These are phyloP conservation scores for Ceratocystis destructans DNA, from an alignment of 2,329 filamentous ascomycete species.

Conservation along the genomic window DNA sequence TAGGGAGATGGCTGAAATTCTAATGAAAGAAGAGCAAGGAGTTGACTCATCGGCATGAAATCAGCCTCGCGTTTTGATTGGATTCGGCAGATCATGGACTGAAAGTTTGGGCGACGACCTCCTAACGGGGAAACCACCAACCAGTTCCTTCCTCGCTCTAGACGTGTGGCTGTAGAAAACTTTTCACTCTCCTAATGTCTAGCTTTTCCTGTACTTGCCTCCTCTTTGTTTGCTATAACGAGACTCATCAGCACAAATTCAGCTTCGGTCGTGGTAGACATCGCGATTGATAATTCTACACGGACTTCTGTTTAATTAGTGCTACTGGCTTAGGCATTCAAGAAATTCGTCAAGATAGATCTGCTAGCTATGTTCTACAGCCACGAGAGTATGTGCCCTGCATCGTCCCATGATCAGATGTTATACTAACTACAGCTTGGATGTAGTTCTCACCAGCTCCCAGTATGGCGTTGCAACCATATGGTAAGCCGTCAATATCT, in stretches of 20 bases:
- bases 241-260: neutral
- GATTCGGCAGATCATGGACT: neutral
- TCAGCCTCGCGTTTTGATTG: neutral
- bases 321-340: neutral
- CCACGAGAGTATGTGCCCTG: conserved; percentile 61
- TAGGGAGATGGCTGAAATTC: conserved; percentile 44
- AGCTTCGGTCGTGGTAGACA: neutral
- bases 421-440: conserved; percentile 22
- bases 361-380: conserved; percentile 70
- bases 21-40: conserved; percentile 17
- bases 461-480: conserved; percentile 90
- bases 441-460: conserved; percentile 60
- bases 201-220: too few species aligned
- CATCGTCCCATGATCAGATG: neutral
- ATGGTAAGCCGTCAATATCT: conserved; percentile 47
- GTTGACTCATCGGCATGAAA: neutral
- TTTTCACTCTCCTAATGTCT: neutral
- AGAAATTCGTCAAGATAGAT: neutral
- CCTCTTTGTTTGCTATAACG: neutral
- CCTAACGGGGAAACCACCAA: neutral
- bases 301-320: neutral
- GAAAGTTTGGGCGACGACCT: neutral
- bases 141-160: conserved; percentile 4
- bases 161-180: neutral
- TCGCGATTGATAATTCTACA: neutral